These are phyloP conservation scores for Cytidiella melzeri DNA, from an alignment of 768 basidiomycete genomes.

Conservation along the genomic window DNA sequence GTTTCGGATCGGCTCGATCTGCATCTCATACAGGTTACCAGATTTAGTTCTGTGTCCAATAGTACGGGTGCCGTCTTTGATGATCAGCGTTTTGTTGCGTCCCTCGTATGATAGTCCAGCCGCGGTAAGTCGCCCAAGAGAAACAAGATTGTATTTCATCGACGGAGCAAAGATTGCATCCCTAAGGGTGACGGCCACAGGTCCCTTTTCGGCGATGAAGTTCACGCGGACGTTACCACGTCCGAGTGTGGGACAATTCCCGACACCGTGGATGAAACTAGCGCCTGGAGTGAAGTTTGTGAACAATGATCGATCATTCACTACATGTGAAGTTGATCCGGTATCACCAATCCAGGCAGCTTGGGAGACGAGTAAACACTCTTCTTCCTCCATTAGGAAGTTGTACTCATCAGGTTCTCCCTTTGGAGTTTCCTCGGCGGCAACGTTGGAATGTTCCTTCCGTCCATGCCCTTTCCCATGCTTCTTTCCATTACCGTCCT, in stretches of 20 bases:
- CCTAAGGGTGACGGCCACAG: constrained; percentile 5
- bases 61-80: neutral
- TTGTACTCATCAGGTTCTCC: neutral
- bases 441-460: no score
- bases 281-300: no score
- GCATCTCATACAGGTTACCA: no score
- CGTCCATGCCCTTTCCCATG: neutral
- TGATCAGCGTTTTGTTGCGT: neutral
- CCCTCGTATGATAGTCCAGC: neutral
- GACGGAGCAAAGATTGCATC: constrained; percentile 11
- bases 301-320: constrained; percentile 9
- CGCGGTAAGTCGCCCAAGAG: constrained; percentile 6
- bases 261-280: constrained; percentile 11
- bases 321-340: constrained; percentile 9
- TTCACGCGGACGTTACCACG: constrained; percentile 8
- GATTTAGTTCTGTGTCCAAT: neutral
- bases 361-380: no score
- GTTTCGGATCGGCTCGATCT: neutral
- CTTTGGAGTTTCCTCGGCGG: neutral
- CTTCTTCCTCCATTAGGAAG: neutral
- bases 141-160: constrained; percentile 11
- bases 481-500: neutral
- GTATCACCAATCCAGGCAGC: constrained; percentile 14
- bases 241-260: constrained; percentile 10
- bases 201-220: neutral